Evolutionary conservation across 2,329 filamentous ascomycete genomes (phyloP), one percentile per base, ranked within the genome.

Genomic region (Pseudogymnoascus sp.): DNA sequence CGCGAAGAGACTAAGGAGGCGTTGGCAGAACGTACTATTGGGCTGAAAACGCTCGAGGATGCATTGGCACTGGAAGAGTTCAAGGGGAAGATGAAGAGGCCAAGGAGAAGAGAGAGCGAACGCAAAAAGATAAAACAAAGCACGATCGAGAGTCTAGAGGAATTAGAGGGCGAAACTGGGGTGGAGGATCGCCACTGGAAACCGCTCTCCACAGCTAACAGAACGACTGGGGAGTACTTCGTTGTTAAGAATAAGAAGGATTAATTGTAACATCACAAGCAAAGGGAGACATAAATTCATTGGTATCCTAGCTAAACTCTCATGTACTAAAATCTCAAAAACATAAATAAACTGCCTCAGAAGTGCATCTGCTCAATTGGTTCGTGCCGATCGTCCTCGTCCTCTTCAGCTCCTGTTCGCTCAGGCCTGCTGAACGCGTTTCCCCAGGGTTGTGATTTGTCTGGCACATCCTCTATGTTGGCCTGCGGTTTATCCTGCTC

Each of bases 1-100:
- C 85, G 91, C 61, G 93, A 97, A 73, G 93, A 95, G 77, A 90
- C 89, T 1, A 69, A 71, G 1, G 74, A 75, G 11, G 84, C 83
- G 0, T 70, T 82, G 25, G 71, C 76, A 38, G 84, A 86, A 65
- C 81, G 81, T 52, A 84, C 83, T 4, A 79, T 92, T 60, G 82
- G 81, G 0, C 67, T 90, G 55, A 78, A 81, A 12, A 79, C 81
- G 12, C 73, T 92, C 38, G 75, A 77, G 64, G 79, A 81, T 4
- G 81, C 82, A 0, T 74, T 93, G 43, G 77, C 71, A 0, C 76
- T 79, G 40, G 90, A 95, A 76, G 80, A 83, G 52, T 75, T 81
- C 1, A 78, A 84, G 40, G 89, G 89, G 12, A 62, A 69, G 61
- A 71, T 67, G 61, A 66, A 63, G 61, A 66, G 71, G 63, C 70